Percentiles rank a stretch among this genome's conserved stretches.
phyloP scores from a whole-genome alignment of 2,329 filamentous ascomycete genomes.

The Emericellopsis atlantica region DNA sequence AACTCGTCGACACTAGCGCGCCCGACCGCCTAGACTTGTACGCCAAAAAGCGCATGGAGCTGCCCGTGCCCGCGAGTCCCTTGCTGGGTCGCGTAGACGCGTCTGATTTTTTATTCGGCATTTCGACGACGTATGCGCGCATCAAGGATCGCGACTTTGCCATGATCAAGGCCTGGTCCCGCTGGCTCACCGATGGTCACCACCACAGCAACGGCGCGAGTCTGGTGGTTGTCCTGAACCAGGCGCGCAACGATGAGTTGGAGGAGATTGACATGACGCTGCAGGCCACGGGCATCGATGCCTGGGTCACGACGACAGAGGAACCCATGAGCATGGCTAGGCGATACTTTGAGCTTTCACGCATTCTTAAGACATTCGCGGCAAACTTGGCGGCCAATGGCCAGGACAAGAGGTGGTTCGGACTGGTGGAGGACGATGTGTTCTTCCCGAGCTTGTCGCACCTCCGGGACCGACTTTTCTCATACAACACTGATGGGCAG shows the following conservation, averaged over 20 bases:
- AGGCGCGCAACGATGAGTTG: slow-evolving; percentile 19
- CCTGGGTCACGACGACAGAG: slow-evolving; percentile 18
- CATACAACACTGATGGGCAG: slow-evolving; percentile 17
- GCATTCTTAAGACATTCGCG: slow-evolving; percentile 17
- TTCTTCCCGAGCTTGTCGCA: slow-evolving; percentile 29
- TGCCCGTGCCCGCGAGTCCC: slow-evolving; percentile 18
- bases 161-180: slow-evolving; percentile 27
- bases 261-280: slow-evolving; percentile 17
- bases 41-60: slow-evolving; percentile 14
- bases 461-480: slow-evolving; percentile 22
- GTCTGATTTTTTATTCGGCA: slow-evolving; percentile 26
- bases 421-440: slow-evolving; percentile 30
- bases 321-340: slow-evolving; percentile 16
- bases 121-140: slow-evolving; percentile 28
- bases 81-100: slow-evolving; percentile 21
- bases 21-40: slow-evolving; percentile 13
- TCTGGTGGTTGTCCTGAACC: slow-evolving; percentile 27
- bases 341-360: slow-evolving; percentile 24
- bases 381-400: slow-evolving; percentile 20
- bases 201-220: slow-evolving; percentile 27
- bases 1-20: slow-evolving; percentile 11
- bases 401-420: slow-evolving; percentile 25
- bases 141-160: slow-evolving; percentile 23
- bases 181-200: slow-evolving; percentile 30
- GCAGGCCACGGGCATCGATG: slow-evolving; percentile 23